These are phyloP conservation scores for Talaromyces stipitatus DNA, from an alignment of 495 filamentous ascomycete genomes.

Conservation along the genomic window DNA sequence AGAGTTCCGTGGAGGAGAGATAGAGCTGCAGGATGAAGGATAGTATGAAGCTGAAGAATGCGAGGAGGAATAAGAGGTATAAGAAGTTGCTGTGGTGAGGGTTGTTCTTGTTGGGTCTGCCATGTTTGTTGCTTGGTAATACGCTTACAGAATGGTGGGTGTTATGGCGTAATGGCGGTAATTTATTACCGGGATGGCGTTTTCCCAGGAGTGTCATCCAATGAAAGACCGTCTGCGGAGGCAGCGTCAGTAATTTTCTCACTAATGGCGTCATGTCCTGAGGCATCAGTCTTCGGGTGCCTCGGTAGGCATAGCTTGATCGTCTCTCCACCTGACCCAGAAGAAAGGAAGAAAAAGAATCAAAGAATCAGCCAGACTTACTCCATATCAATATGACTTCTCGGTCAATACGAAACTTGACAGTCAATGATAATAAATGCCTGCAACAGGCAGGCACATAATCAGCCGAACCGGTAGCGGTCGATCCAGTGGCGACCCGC, in stretches of 20 bases:
- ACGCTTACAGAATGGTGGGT: not conserved
- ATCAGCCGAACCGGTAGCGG: not conserved
- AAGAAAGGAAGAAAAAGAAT: not conserved
- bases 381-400: not conserved
- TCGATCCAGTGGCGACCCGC: not conserved
- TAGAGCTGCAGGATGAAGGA: constrained; percentile 27
- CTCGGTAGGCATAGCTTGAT: not conserved
- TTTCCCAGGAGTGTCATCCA: not conserved
- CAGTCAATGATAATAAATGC: not conserved
- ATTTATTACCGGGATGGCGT: not conserved
- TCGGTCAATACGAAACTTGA: not conserved
- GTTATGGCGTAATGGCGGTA: not conserved
- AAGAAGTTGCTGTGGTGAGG: constrained; percentile 10
- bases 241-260: not conserved
- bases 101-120: not conserved
- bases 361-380: not conserved
- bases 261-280: not conserved
- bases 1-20: constrained; percentile 11
- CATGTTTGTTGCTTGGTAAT: not conserved
- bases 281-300: not conserved
- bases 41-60: constrained; percentile 27
- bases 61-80: constrained; percentile 15
- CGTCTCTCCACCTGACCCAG: not conserved
- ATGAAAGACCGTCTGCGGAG: not conserved
- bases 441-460: not conserved